phyloP scores from a whole-genome alignment of 2,329 filamentous ascomycete species.

The Phyllosticta citrichinensis region DNA sequence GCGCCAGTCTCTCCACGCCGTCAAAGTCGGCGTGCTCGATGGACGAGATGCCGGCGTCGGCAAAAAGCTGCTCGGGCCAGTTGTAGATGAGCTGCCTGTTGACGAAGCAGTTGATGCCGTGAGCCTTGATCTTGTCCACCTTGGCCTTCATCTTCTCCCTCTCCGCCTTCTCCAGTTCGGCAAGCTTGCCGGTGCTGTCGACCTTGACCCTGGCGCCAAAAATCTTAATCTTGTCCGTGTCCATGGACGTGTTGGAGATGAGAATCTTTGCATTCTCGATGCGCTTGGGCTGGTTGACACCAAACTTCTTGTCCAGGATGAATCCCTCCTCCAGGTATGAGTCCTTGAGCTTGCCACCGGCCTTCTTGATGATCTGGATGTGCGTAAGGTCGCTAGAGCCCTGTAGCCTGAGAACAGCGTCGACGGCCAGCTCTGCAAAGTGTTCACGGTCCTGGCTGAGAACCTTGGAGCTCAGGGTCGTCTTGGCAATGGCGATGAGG shows the following conservation, averaged over 20 bases:
- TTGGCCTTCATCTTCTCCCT: constrained; percentile 99
- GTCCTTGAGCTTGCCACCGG: constrained; percentile 92
- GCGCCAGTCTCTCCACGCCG: constrained; percentile 85
- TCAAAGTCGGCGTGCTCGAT: constrained; percentile 99
- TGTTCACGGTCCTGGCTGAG: constrained; percentile 87
- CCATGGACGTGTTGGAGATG: constrained; percentile 97
- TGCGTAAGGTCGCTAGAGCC: constrained; percentile 90
- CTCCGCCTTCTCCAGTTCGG: constrained; percentile 97
- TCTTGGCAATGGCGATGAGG: constrained; percentile 80
- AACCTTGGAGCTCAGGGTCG: constrained; percentile 95
- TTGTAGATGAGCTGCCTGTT: constrained; percentile 99
- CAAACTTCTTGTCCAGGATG: constrained; percentile 98
- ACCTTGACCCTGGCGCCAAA: constrained; percentile 97
- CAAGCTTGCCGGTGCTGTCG: constrained; percentile 87
- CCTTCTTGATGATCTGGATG: constrained; percentile 99
- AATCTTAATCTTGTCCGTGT: constrained; percentile 99
- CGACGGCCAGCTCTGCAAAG: constrained; percentile 80
- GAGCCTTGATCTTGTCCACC: constrained; percentile 96
- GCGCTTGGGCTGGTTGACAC: constrained; percentile 95
- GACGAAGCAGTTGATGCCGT: constrained; percentile 99
- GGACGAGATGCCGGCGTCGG: constrained; percentile 93
- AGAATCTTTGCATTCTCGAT: constrained; percentile 97
- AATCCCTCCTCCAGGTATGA: constrained; percentile 98
- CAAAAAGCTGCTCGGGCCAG: constrained; percentile 98
- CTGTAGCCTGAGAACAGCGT: constrained; percentile 82